A percentile compares a stretch with the other conserved stretches of the same genome.
These are phyloP conservation scores for Suhomyces anneliseae DNA, from an alignment of 1,139 yeast genomes.

Conservation along the genomic window DNA sequence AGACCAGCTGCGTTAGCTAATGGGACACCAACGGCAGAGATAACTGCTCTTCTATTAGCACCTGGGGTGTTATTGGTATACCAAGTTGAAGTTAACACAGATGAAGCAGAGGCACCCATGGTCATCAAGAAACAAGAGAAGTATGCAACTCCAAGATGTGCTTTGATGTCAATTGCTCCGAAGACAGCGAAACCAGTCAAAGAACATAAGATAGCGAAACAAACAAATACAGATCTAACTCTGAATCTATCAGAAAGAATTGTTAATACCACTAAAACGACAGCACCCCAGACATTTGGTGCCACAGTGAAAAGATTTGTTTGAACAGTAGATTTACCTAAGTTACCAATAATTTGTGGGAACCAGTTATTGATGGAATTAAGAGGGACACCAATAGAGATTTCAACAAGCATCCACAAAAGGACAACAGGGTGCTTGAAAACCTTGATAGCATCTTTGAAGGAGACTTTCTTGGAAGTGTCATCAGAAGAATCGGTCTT, in stretches of 20 bases:
- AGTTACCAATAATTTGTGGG: constrained; percentile 32
- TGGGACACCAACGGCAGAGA: constrained; percentile 32
- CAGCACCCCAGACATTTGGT: constrained; percentile 33
- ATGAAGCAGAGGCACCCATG: constrained; percentile 33
- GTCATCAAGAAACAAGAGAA: constrained; percentile 37
- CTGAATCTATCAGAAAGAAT: constrained; percentile 26
- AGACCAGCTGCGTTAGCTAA: constrained; percentile 36
- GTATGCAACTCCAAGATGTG: constrained; percentile 41
- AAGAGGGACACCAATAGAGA: constrained; percentile 49
- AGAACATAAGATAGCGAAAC: constrained; percentile 36
- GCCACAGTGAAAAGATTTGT: constrained; percentile 33
- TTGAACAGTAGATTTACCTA: constrained; percentile 30
- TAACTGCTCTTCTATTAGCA: constrained; percentile 34
- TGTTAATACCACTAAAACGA: constrained; percentile 23
- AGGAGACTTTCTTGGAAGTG: constrained; percentile 20
- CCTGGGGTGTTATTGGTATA: constrained; percentile 52
- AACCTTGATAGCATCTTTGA: constrained; percentile 29
- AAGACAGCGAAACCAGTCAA: constrained; percentile 47
- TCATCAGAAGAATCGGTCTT: constrained; percentile 28
- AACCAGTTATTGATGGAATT: constrained; percentile 51
- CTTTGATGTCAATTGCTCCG: constrained; percentile 41
- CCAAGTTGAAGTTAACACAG: constrained; percentile 51
- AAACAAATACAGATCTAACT: constrained; percentile 36
- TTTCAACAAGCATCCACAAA: constrained; percentile 38
- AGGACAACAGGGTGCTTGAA: constrained; percentile 29